These are phyloP conservation scores for Trebouxiophyceae sp. DNA, from an alignment of 163 green algal genomes.

Conservation along the genomic window DNA sequence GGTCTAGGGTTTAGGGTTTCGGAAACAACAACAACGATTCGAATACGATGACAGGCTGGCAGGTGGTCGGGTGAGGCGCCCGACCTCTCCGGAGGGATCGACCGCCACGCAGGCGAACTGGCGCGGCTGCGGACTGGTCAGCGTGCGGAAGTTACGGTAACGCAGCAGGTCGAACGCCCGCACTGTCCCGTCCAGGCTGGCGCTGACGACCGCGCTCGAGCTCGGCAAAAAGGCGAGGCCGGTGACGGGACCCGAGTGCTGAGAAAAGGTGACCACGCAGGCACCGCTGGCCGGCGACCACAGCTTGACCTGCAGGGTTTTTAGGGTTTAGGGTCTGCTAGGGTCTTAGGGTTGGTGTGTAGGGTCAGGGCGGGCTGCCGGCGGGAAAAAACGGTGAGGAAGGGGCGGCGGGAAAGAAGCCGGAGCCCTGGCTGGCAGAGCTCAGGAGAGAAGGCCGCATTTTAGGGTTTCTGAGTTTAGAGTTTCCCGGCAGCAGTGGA, in stretches of 20 bases:
- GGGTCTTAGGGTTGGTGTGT: too few relatives aligned
- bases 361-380: too few relatives aligned
- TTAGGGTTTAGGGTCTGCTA: too few relatives aligned
- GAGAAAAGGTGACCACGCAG: conserved; percentile 92
- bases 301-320: conserved; percentile 71
- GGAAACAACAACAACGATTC: too few relatives aligned
- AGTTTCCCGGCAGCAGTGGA: too few relatives aligned
- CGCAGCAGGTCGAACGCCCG: conserved; percentile 86
- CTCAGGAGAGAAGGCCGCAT: too few relatives aligned
- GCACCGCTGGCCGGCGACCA: conserved; percentile 80
- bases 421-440: not conserved
- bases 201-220: conserved; percentile 26
- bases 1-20: too few relatives aligned
- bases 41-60: too few relatives aligned
- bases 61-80: too few relatives aligned
- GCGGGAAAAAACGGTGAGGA: conserved; percentile 3
- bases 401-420: not conserved
- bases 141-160: conserved; percentile 95
- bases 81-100: conserved; percentile 72
- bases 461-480: too few relatives aligned
- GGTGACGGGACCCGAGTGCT: conserved; percentile 84
- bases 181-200: conserved; percentile 86
- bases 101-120: conserved; percentile 82
- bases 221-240: conserved; percentile 66
- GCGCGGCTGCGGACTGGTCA: conserved; percentile 69